These are phyloP conservation scores for Sordaria brevicollis DNA, from an alignment of 495 filamentous ascomycete genomes.

Conservation along the genomic window DNA sequence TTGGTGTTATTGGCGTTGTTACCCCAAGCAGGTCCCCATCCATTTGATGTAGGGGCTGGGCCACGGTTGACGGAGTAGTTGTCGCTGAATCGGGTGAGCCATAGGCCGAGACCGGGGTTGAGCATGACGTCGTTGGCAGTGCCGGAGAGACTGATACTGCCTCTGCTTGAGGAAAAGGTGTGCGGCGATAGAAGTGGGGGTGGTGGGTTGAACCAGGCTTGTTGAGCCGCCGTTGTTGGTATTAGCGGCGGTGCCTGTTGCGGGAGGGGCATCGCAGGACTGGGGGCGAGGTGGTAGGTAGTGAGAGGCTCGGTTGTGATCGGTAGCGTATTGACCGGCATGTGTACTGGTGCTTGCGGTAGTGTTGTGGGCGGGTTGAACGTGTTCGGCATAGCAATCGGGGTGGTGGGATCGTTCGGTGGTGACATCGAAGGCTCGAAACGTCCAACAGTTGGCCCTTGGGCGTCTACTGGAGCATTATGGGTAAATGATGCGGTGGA, in stretches of 20 bases:
- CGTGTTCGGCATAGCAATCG: background rate
- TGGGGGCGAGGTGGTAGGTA: background rate
- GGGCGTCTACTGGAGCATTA: constrained; percentile 1
- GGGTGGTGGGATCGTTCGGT: background rate
- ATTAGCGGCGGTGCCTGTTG: constrained; percentile 17
- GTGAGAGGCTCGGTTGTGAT: background rate
- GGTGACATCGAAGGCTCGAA: background rate
- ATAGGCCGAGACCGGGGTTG: constrained; percentile 7
- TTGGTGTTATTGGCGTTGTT: background rate
- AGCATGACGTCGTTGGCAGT: background rate
- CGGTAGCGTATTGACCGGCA: background rate
- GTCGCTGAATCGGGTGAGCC: constrained; percentile 3
- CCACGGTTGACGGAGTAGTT: background rate
- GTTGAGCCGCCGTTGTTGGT: constrained; percentile 21
- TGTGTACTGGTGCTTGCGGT: background rate
- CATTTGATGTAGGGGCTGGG: background rate
- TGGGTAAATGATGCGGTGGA: constrained; percentile 20
- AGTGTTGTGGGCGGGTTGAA: background rate
- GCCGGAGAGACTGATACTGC: background rate
- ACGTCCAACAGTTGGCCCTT: background rate
- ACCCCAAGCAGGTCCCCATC: background rate
- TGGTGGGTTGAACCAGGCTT: constrained; percentile 38
- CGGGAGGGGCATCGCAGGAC: constrained; percentile 10
- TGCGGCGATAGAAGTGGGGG: constrained; percentile 42
- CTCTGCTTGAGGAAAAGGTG: constrained; percentile 8